These are phyloP conservation scores for Thalassiosira delicatula DNA, from an alignment of 352 stramenopile species.

Conservation along the genomic window DNA sequence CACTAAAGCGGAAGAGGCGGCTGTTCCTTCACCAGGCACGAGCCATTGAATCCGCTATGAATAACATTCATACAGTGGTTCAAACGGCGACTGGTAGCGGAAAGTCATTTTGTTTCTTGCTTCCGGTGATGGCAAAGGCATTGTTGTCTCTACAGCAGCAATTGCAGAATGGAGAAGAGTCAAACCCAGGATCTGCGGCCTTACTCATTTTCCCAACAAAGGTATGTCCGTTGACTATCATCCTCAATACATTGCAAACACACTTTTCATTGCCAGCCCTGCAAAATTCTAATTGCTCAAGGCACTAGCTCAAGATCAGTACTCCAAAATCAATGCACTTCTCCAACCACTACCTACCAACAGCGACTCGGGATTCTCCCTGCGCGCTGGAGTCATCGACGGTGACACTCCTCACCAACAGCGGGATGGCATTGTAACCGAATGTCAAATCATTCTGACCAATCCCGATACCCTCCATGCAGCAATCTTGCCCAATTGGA, in stretches of 20 bases:
- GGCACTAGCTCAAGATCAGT: slow-evolving; percentile 98
- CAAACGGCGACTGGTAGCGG: slow-evolving; percentile 95
- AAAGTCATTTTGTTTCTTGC: slow-evolving; percentile 96
- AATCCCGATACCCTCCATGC: slow-evolving; percentile 99
- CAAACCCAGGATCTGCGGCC: slow-evolving; percentile 79
- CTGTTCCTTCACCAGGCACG: too few species aligned
- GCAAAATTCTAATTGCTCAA: too few species aligned
- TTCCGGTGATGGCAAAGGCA: slow-evolving; percentile 90
- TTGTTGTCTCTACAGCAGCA: slow-evolving; percentile 47
- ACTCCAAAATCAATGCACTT: slow-evolving; percentile 88
- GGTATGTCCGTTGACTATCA: too few species aligned
- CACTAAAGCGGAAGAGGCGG: too few species aligned
- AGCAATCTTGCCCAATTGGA: slow-evolving; percentile 91
- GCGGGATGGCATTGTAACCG: slow-evolving; percentile 86
- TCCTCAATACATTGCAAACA: too few species aligned
- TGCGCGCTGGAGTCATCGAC: slow-evolving; percentile 86
- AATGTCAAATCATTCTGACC: slow-evolving; percentile 95
- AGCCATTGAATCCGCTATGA: slow-evolving; percentile 90
- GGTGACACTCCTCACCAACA: slow-evolving; percentile 92
- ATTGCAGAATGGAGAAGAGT: background rate
- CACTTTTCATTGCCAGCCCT: too few species aligned
- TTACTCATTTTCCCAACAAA: slow-evolving; percentile 98
- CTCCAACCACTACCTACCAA: slow-evolving; percentile 65
- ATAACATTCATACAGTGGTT: slow-evolving; percentile 91
- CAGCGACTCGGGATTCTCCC: slow-evolving; percentile 19